Percentiles rank a stretch among this genome's conserved stretches.
These are phyloP conservation scores for Xylariomycetidae sp. DNA, from an alignment of 2,329 filamentous ascomycete genomes.

Conservation along the genomic window DNA sequence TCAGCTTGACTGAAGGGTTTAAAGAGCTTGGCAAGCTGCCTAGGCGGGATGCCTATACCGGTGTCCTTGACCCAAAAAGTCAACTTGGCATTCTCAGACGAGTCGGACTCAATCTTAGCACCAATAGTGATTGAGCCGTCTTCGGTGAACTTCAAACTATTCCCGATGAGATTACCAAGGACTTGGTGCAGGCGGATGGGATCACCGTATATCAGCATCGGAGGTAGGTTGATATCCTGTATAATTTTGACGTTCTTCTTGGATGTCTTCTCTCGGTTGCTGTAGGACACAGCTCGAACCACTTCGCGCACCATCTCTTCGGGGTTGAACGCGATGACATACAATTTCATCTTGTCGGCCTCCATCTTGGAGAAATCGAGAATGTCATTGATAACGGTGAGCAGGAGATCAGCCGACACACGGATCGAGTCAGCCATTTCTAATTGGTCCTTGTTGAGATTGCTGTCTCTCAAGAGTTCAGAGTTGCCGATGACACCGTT, in stretches of 20 bases:
- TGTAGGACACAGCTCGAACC: conserved; percentile 61
- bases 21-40: conserved; percentile 82
- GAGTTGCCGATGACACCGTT: conserved; percentile 88
- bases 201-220: conserved; percentile 67
- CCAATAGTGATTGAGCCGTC: conserved; percentile 80
- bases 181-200: conserved; percentile 65
- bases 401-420: conserved; percentile 76
- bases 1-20: conserved; percentile 91
- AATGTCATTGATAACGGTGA: conserved; percentile 95
- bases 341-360: conserved; percentile 79
- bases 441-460: conserved; percentile 68
- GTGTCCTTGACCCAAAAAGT: conserved; percentile 87
- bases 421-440: conserved; percentile 87
- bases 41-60: conserved; percentile 82
- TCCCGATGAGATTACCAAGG: conserved; percentile 79
- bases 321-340: conserved; percentile 64
- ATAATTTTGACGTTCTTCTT: conserved; percentile 60
- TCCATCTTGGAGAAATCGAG: conserved; percentile 94
- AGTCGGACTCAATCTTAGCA: conserved; percentile 68
- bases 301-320: conserved; percentile 64
- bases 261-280: conserved; percentile 58
- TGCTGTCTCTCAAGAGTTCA: conserved; percentile 74
- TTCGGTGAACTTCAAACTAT: conserved; percentile 92
- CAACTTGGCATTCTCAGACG: conserved; percentile 64
- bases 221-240: conserved; percentile 67